phyloP scores from a whole-genome alignment of 805 yeast genomes.

The Ogataea corticis region DNA sequence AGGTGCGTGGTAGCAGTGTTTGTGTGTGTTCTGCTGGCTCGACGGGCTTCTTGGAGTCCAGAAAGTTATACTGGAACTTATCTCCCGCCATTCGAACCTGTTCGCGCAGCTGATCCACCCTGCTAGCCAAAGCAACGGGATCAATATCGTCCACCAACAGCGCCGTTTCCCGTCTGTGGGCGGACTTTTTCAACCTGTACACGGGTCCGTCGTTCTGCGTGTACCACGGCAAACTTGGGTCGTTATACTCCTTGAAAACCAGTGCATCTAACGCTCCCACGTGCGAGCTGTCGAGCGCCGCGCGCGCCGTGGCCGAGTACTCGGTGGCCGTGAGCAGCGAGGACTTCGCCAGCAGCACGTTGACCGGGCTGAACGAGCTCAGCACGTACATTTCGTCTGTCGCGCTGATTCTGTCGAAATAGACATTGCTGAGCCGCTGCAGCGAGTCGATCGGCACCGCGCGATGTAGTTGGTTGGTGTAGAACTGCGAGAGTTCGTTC shows the following conservation, averaged over 20 bases:
- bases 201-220: slow-evolving; percentile 19
- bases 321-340: slow-evolving; percentile 31
- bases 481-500: slow-evolving; percentile 19
- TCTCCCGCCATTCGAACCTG: slow-evolving; percentile 27
- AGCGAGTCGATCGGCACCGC: slow-evolving; percentile 27
- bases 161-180: slow-evolving; percentile 13
- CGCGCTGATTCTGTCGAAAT: slow-evolving; percentile 32
- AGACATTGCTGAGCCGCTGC: slow-evolving; percentile 32
- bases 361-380: slow-evolving; percentile 28
- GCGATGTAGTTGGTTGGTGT: slow-evolving; percentile 16
- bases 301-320: slow-evolving; percentile 23
- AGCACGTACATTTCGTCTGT: slow-evolving; percentile 28
- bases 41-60: too few relatives aligned
- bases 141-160: slow-evolving; percentile 8
- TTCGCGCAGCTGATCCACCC: slow-evolving; percentile 20
- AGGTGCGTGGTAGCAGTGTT: neutral
- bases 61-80: slow-evolving; percentile 30
- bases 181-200: slow-evolving; percentile 21
- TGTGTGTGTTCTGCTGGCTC: neutral
- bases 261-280: slow-evolving; percentile 4
- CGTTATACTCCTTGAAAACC: slow-evolving; percentile 19
- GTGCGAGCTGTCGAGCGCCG: slow-evolving; percentile 10
- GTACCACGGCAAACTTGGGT: slow-evolving; percentile 35
- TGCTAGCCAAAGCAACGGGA: slow-evolving; percentile 19
- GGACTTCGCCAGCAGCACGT: slow-evolving; percentile 28